These are phyloP conservation scores for Citropsis articulata DNA, from an alignment of 345 rosid species.

Conservation along the genomic window DNA sequence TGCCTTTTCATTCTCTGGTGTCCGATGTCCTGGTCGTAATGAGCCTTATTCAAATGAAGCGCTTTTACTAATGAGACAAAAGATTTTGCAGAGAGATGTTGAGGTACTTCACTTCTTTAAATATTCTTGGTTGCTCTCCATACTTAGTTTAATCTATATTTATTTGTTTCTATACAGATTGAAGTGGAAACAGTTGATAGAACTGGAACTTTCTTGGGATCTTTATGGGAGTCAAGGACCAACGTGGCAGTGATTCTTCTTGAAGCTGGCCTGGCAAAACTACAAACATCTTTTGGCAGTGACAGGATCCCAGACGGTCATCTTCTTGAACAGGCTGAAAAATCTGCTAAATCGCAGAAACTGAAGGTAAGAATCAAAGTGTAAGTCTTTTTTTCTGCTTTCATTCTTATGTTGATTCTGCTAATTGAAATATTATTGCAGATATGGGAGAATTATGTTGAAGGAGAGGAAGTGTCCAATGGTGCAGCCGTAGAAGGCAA, in stretches of 20 bases:
- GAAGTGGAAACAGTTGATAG: constrained; percentile 93
- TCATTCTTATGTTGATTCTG: not conserved
- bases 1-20: constrained; percentile 97
- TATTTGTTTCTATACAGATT: constrained; percentile 42
- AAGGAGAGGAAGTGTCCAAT: constrained; percentile 85
- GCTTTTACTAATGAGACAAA: constrained; percentile 86
- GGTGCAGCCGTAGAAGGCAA: constrained; percentile 66
- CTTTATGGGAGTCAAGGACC: constrained; percentile 84
- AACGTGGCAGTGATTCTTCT: constrained; percentile 71
- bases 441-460: constrained; percentile 98
- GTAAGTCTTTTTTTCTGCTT: not conserved
- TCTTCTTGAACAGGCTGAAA: constrained; percentile 86
- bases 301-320: constrained; percentile 81
- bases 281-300: constrained; percentile 78
- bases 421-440: constrained; percentile 26
- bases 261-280: constrained; percentile 92
- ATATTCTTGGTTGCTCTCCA: constrained; percentile 1
- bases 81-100: constrained; percentile 95
- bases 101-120: constrained; percentile 48
- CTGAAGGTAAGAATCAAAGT: constrained; percentile 56
- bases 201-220: constrained; percentile 95
- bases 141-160: constrained; percentile 3
- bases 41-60: constrained; percentile 96
- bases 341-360: constrained; percentile 81
- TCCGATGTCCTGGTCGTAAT: constrained; percentile 93